Evolutionary conservation across 2,329 filamentous ascomycete genomes (phyloP).

Genomic region (Chaetomiaceae sp.): DNA sequence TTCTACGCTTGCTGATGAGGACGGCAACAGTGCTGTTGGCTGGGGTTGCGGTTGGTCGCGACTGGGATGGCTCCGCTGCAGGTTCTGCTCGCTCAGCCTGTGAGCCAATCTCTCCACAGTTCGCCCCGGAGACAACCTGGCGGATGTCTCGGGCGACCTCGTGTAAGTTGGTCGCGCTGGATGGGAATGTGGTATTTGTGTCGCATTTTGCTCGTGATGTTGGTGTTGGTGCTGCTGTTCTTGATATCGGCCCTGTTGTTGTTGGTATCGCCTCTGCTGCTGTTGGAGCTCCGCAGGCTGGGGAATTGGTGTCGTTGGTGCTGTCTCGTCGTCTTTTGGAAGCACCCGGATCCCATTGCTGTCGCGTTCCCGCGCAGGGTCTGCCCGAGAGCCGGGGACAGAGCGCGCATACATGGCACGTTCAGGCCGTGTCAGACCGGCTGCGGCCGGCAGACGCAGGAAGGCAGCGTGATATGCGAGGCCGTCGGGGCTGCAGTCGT

Average conservation of each 20-base stretch:
- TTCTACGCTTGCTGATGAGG: neutral
- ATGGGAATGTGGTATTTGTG: neutral
- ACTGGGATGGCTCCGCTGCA: constrained; percentile 13
- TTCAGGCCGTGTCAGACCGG: neutral
- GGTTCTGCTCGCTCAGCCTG: constrained; percentile 24
- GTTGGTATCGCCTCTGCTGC: neutral
- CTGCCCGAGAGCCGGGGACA: neutral
- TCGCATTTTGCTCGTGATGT: neutral
- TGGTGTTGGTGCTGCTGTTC: constrained; percentile 5
- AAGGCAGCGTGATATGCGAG: neutral
- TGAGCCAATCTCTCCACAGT: constrained; percentile 21
- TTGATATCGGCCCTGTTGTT: constrained; percentile 5
- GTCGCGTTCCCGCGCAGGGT: neutral
- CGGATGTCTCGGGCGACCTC: neutral
- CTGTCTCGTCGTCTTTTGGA: neutral
- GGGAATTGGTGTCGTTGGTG: neutral
- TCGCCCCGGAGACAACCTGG: neutral
- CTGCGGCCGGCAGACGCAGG: constrained; percentile 9
- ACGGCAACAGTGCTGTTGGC: neutral
- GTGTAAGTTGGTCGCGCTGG: neutral
- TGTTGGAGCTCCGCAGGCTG: neutral
- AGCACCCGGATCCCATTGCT: neutral
- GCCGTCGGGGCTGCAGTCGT: neutral
- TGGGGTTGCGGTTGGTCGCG: constrained; percentile 2
- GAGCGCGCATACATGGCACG: constrained; percentile 4